Conservation (phyloP, 148 eudicot species). For the Camellia granthamiana region DNA sequence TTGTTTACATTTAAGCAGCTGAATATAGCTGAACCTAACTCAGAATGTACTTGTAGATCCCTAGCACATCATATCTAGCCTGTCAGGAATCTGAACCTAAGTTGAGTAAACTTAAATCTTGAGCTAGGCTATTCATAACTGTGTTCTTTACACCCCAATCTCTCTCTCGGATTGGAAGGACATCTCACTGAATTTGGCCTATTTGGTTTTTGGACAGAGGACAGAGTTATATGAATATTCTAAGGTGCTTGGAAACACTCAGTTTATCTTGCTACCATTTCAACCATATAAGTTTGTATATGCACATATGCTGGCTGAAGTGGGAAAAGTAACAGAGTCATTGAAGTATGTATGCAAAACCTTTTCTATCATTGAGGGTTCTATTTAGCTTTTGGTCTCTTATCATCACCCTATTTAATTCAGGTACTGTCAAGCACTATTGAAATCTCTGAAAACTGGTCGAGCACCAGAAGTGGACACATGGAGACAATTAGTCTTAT, state of each 20-base stretch:
- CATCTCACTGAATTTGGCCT: slow-evolving; percentile 8
- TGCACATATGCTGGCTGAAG: slow-evolving; percentile 89
- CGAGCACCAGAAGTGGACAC: slow-evolving; percentile 72
- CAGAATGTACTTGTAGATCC: too few species aligned
- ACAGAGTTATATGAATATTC: slow-evolving; percentile 85
- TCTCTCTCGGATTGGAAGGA: neutral
- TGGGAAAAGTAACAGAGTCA: slow-evolving; percentile 79
- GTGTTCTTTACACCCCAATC: neutral
- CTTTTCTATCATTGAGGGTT: too few species aligned
- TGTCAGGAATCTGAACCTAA: too few species aligned
- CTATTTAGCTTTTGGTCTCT: too few species aligned
- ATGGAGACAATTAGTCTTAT: slow-evolving; percentile 56
- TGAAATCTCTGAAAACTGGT: slow-evolving; percentile 66
- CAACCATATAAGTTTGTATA: slow-evolving; percentile 24
- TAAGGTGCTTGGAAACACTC: slow-evolving; percentile 29
- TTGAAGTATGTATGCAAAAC: slow-evolving; percentile 52
- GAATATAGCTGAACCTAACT: too few species aligned
- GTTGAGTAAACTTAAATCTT: too few species aligned
- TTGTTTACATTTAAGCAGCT: too few species aligned
- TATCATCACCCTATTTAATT: too few species aligned
- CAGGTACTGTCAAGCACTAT: too few species aligned
- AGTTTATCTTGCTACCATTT: too few species aligned
- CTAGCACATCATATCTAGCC: too few species aligned
- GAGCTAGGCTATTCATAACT: neutral
- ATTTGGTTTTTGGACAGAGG: slow-evolving; percentile 45